These are phyloP conservation scores for Salix brachista DNA, from an alignment of 345 rosid species.

Conservation along the genomic window DNA sequence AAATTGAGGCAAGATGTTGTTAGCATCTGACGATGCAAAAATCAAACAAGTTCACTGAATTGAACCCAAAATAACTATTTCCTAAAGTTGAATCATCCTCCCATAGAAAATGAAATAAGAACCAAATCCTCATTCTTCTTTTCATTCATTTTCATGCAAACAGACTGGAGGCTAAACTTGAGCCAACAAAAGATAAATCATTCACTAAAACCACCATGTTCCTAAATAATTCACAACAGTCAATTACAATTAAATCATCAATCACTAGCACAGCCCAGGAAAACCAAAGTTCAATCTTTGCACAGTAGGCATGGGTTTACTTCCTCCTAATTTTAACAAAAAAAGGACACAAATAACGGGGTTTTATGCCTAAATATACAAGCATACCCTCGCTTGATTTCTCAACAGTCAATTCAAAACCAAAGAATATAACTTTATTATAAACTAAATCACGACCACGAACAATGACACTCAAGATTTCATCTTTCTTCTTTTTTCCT, in stretches of 20 bases:
- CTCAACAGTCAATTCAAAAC: neutral
- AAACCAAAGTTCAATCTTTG: neutral
- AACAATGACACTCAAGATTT: neutral
- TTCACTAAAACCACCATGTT: neutral
- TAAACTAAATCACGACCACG: neutral
- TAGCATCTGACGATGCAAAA: neutral
- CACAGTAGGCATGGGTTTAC: neutral
- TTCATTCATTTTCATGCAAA: neutral
- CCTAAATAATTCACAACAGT: neutral
- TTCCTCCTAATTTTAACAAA: neutral
- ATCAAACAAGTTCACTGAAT: neutral
- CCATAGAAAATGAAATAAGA: neutral
- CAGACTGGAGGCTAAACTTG: neutral
- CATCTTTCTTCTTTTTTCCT: neutral
- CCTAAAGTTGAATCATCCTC: neutral
- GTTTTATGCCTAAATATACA: neutral
- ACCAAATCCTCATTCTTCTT: neutral
- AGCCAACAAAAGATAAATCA: neutral
- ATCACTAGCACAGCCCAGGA: neutral
- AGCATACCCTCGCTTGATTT: neutral
- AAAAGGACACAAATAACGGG: neutral
- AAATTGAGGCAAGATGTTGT: neutral
- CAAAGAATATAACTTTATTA: neutral
- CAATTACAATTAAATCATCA: neutral
- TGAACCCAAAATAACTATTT: neutral